Evolutionary conservation across 768 basidiomycete species (phyloP), one percentile per base, ranked within the genome.

Genomic region (Tricholoma hemisulphureum): DNA sequence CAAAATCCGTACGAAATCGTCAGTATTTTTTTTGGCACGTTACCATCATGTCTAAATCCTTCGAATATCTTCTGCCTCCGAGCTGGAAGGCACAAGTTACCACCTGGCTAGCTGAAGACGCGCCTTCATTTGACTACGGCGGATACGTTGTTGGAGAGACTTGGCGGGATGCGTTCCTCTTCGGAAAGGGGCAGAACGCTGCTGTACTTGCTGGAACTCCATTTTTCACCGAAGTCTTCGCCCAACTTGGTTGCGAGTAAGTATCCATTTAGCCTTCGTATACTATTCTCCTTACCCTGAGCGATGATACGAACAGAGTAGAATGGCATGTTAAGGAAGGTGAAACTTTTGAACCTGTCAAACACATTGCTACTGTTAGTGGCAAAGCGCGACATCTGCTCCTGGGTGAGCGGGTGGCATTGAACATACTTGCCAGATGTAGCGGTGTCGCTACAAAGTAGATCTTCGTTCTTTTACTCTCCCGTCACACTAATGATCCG

Each of bases 361-460:
- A 85, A 66, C 88, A 91, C 59, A 83, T 98, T 60, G 97, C 95
- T 21, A 95, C 95, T 31, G 95, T 98, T 13, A 83, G 80, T 58
- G 97, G 97, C 8, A 91, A 89, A 67, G 96, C 90, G 7, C 79
- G 95, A 41, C 86, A 91, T 65, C 74, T 98, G 56, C 83, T 99
- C 13, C 79, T 98, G 9, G 96, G 95, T 35, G 97, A 99, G 71
- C 81, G 96, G 46, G 86, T 97, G 41, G 95, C 93, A 8, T 79
- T 99, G 65, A 98, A 98, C 70, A 80, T 95, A 57, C 80, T 99
- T 53, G 94, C 97, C 8, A 80, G 97, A 64, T 98, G 96, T 73
- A 95, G 93, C 63, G 97, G 97, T 4, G 98, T 98, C 62, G 96
- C 96, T 16, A 96, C 94, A 26, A 89, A 90, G 95, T 95, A 71